phyloP scores from a whole-genome alignment of 1,284 basidiomycete species.

The Phlebopus sp. region DNA sequence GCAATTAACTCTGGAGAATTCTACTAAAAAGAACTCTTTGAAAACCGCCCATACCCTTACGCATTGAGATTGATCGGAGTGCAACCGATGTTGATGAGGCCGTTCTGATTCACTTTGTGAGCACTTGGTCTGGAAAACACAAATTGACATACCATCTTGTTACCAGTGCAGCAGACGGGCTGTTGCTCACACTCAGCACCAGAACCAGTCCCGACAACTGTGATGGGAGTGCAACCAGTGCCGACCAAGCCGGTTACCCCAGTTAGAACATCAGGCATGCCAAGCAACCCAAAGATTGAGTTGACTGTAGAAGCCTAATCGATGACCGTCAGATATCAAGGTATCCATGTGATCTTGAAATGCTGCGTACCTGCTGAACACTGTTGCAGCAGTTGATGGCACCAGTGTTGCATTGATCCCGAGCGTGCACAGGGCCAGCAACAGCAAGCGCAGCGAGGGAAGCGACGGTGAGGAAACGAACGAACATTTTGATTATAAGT shows the following conservation, averaged over 20 bases:
- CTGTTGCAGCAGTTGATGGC: constrained; percentile 30
- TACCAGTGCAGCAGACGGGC: constrained; percentile 18
- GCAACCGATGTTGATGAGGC: constrained; percentile 13
- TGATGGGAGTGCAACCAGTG: constrained; percentile 13
- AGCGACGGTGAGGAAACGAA: background rate
- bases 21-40: no score
- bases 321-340: no score
- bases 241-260: constrained; percentile 5
- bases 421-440: background rate
- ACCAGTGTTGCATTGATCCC: constrained; percentile 29
- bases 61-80: constrained; percentile 10
- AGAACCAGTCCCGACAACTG: background rate
- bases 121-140: background rate
- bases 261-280: no score
- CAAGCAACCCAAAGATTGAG: no score
- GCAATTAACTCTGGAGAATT: no score
- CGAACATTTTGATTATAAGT: constrained; percentile 1
- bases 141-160: constrained; percentile 16
- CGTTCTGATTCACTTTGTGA: constrained; percentile 2
- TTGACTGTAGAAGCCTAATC: no score
- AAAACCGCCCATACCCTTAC: background rate
- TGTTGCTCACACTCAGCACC: constrained; percentile 10
- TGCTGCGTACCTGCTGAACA: no score
- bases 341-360: no score
- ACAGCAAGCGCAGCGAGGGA: background rate